These are phyloP conservation scores for Ophiostoma piceae DNA, from an alignment of 2,329 filamentous ascomycete genomes.

Conservation along the genomic window DNA sequence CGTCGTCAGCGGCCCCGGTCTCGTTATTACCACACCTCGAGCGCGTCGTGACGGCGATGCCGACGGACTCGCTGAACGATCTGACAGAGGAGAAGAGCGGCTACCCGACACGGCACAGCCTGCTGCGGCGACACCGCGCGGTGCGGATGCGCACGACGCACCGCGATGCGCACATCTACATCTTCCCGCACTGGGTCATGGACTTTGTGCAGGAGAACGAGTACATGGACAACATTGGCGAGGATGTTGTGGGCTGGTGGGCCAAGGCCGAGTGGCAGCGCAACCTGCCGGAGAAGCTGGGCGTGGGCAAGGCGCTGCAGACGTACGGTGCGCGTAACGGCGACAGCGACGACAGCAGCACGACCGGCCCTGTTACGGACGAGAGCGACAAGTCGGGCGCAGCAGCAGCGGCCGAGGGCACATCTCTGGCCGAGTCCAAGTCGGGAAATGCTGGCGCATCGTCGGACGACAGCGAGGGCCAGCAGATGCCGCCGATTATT, in stretches of 20 bases:
- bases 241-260: conserved; percentile 93
- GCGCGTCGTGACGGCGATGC: conserved; percentile 79
- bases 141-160: conserved; percentile 78
- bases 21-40: conserved; percentile 64
- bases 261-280: conserved; percentile 89
- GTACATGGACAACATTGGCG: conserved; percentile 77
- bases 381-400: conserved; percentile 4
- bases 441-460: neutral
- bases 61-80: conserved; percentile 84
- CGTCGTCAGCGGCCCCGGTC: neutral
- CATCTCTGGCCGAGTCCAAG: neutral
- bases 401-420: neutral
- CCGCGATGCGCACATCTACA: conserved; percentile 88
- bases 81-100: conserved; percentile 68
- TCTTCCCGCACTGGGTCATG: conserved; percentile 87
- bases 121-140: conserved; percentile 68
- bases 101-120: conserved; percentile 67
- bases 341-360: conserved; percentile 27
- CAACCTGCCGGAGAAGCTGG: conserved; percentile 71
- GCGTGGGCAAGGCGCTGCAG: conserved; percentile 59
- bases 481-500: conserved; percentile 63
- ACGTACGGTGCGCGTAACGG: conserved; percentile 17
- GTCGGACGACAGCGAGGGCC: conserved; percentile 20
- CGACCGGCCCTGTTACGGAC: conserved; percentile 30
- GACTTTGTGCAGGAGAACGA: conserved; percentile 77